Percentiles rank a stretch among this genome's conserved stretches.
phyloP scores from a whole-genome alignment of 768 basidiomycete species.

The Paxillus ammoniavirescens region DNA sequence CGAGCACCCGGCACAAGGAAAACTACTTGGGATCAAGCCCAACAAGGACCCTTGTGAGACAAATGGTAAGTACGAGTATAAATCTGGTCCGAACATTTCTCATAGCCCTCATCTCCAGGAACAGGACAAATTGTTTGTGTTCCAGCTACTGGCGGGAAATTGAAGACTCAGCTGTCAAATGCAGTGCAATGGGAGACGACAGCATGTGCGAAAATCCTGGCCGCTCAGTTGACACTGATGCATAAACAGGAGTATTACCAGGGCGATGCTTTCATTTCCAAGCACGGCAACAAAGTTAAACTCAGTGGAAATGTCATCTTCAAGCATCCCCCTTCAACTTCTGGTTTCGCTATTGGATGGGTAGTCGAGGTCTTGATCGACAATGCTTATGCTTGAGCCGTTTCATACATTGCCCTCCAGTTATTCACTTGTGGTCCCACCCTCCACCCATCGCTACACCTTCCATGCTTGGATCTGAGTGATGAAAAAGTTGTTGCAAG shows the following conservation, averaged over 20 bases:
- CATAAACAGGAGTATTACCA: no score
- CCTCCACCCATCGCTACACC: neutral
- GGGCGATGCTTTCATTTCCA: no score
- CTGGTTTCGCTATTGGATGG: neutral
- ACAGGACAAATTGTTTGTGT: no score
- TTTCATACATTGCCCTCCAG: neutral
- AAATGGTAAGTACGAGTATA: neutral
- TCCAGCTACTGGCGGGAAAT: neutral
- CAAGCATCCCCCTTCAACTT: neutral
- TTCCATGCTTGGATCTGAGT: neutral
- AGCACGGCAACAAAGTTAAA: neutral
- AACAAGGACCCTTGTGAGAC: neutral
- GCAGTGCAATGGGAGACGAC: neutral
- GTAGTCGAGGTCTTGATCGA: conserved; percentile 1
- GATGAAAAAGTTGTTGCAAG: neutral
- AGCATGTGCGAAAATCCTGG: neutral
- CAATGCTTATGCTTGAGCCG: neutral
- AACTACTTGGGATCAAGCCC: neutral
- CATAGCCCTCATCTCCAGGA: neutral
- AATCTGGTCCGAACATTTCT: neutral
- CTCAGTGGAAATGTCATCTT: neutral
- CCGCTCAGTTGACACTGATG: neutral
- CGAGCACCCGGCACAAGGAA: conserved; percentile 1
- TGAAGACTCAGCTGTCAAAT: neutral
- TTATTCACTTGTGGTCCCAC: neutral